phyloP scores from a whole-genome alignment of 208 protist genomes.

The Leishmania mexicana region DNA sequence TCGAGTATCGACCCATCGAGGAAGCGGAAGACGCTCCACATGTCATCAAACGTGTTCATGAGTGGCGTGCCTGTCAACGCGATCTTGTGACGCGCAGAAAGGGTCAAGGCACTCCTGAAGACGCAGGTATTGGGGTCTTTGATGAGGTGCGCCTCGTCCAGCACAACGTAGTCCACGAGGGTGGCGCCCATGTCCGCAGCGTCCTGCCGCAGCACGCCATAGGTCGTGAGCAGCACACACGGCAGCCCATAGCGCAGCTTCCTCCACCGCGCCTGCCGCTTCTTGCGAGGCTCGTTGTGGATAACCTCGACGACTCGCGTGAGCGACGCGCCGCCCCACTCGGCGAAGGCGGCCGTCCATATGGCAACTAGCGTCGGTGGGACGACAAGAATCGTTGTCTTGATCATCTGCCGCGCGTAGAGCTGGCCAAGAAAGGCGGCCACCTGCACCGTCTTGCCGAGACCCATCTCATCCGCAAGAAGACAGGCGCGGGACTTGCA shows the following conservation, averaged over 20 bases:
- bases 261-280: conserved; percentile 58
- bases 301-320: conserved; percentile 48
- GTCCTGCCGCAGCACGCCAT: conserved; percentile 84
- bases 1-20: conserved; percentile 71
- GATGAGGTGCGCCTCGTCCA: conserved; percentile 89
- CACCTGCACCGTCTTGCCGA: conserved; percentile 98
- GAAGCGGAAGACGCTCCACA: conserved; percentile 87
- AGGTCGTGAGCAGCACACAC: conserved; percentile 78
- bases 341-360: conserved; percentile 92
- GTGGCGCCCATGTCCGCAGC: conserved; percentile 40
- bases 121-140: conserved; percentile 64
- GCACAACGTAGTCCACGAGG: conserved; percentile 82
- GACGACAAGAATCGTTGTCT: conserved; percentile 95
- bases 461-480: conserved; percentile 97
- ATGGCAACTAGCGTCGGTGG: conserved; percentile 91
- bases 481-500: conserved; percentile 93
- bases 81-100: conserved; percentile 79
- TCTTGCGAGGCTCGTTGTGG: conserved; percentile 51
- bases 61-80: conserved; percentile 84
- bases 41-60: conserved; percentile 87
- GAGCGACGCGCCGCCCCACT: conserved; percentile 44
- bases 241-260: conserved; percentile 55
- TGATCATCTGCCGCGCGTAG: conserved; percentile 54
- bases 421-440: conserved; percentile 91
- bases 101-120: conserved; percentile 57